Conservation (phyloP, 306 rosid genomes). For the Ammopiptanthus mongolicus region DNA sequence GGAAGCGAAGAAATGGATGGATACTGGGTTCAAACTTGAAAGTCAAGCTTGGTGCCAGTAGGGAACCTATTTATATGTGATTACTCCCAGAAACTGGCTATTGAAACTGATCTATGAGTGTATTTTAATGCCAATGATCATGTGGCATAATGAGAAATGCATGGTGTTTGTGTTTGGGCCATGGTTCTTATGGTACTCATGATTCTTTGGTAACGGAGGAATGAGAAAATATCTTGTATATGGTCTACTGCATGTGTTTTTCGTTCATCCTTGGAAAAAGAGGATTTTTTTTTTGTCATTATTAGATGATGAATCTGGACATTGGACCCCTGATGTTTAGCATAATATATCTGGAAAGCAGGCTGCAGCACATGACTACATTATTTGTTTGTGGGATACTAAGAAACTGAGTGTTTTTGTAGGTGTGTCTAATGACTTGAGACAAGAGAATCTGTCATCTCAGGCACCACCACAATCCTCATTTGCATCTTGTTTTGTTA, state of each 20-base stretch:
- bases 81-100: background rate
- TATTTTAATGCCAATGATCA: background rate
- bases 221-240: conserved; percentile 3
- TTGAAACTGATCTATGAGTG: background rate
- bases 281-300: background rate
- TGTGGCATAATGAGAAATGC: background rate
- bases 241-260: background rate
- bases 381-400: background rate
- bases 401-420: conserved; percentile 29
- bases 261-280: background rate
- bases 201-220: background rate
- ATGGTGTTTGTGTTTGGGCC: background rate
- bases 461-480: conserved; percentile 23
- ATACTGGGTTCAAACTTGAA: background rate
- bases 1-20: background rate
- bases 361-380: background rate
- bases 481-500: conserved; percentile 41
- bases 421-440: conserved; percentile 42
- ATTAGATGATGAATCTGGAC: background rate
- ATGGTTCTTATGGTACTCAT: background rate
- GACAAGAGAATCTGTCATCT: conserved; percentile 34
- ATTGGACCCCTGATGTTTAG: conserved; percentile 10
- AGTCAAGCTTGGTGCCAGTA: background rate
- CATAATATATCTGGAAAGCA: conserved; percentile 11
- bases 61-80: conserved; percentile 8